Percentiles rank a stretch among this genome's conserved stretches.
phyloP scores from a whole-genome alignment of 345 rosid genomes.

The Clausena lansium region DNA sequence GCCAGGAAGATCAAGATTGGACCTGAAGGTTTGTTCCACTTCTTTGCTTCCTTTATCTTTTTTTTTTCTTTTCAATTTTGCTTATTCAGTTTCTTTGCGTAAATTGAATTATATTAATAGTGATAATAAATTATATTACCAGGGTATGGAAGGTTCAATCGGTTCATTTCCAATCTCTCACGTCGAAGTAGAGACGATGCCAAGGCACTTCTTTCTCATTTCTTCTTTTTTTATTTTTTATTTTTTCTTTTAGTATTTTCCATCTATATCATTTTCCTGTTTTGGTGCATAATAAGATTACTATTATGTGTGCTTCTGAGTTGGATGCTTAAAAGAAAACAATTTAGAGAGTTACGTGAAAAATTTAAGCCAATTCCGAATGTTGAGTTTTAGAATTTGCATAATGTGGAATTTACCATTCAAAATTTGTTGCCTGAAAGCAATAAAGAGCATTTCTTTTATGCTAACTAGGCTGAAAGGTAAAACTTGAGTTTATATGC shows the following conservation, averaged over 20 bases:
- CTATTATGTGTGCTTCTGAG: no score
- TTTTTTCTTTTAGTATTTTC: not conserved
- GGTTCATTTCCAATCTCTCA: not conserved
- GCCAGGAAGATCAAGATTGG: conserved; percentile 1
- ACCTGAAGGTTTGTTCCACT: not conserved
- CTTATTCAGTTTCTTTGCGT: not conserved
- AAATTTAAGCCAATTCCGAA: no score
- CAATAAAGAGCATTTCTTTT: no score
- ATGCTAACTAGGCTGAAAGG: no score
- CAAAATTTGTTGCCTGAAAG: no score
- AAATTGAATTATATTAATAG: not conserved
- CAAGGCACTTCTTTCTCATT: not conserved
- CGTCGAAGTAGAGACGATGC: not conserved
- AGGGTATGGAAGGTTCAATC: conserved; percentile 12
- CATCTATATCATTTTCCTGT: not conserved
- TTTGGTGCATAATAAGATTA: no score
- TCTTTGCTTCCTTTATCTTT: not conserved
- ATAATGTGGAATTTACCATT: no score
- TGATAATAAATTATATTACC: not conserved
- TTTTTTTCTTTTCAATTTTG: not conserved
- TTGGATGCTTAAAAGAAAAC: no score
- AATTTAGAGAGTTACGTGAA: no score
- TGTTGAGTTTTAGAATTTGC: no score
- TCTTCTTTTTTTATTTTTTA: not conserved
- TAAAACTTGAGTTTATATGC: no score